These are phyloP conservation scores for Talaromyces rugulosus DNA, from an alignment of 2,329 filamentous ascomycete species.

Conservation along the genomic window DNA sequence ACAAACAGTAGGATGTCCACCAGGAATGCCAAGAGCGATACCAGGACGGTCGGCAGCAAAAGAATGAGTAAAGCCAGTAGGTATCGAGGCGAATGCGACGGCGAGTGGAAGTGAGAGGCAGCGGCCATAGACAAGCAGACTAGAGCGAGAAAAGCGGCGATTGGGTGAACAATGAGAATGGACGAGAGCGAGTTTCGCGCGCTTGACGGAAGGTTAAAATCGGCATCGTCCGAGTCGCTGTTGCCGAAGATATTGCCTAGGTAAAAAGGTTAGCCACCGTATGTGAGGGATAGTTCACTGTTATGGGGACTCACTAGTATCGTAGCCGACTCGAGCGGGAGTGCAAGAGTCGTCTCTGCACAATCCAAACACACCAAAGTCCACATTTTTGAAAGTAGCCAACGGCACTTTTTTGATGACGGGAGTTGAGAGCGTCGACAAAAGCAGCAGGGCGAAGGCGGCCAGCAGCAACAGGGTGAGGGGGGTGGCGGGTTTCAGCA, in stretches of 20 bases:
- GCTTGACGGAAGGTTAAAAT: slow-evolving; percentile 62
- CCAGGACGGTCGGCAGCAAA: slow-evolving; percentile 76
- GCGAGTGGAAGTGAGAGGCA: slow-evolving; percentile 78
- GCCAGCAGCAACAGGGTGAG: slow-evolving; percentile 78
- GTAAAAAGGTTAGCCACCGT: slow-evolving; percentile 10
- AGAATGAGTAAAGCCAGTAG: slow-evolving; percentile 81
- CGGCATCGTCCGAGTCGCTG: slow-evolving; percentile 47
- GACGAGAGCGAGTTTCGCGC: slow-evolving; percentile 69
- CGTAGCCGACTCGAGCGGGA: slow-evolving; percentile 76
- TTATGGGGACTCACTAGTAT: slow-evolving; percentile 59
- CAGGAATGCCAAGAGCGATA: slow-evolving; percentile 81
- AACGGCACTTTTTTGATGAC: slow-evolving; percentile 82
- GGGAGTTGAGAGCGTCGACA: slow-evolving; percentile 87
- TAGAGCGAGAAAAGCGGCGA: slow-evolving; percentile 81
- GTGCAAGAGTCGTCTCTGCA: slow-evolving; percentile 67
- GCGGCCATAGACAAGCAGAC: slow-evolving; percentile 77
- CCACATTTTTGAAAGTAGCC: slow-evolving; percentile 68
- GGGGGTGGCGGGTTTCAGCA: slow-evolving; percentile 90
- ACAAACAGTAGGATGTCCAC: slow-evolving; percentile 93
- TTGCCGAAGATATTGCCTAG: slow-evolving; percentile 47
- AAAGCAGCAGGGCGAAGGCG: slow-evolving; percentile 78
- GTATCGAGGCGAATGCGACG: slow-evolving; percentile 85
- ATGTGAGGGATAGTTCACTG: not conserved
- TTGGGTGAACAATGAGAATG: slow-evolving; percentile 86
- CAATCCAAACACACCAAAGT: slow-evolving; percentile 90